Base-by-base conservation (phyloP, 306 rosid species). In the Fragaria vesca region DNA sequence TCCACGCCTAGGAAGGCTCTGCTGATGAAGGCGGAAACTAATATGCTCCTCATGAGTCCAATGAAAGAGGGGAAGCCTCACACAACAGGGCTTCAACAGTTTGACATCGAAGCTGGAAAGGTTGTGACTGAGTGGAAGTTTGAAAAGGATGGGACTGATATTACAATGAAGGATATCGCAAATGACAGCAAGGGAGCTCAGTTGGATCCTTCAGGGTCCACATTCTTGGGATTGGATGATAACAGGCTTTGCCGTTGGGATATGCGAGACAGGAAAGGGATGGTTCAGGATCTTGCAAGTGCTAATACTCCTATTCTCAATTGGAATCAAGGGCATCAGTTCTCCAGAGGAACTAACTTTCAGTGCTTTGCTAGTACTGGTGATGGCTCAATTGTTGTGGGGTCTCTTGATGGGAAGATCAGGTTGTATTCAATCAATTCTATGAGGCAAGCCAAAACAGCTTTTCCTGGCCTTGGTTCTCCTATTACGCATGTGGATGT, bases 211-310 rank as follows among this genome's bases (percentile, higher is more conserved):
- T 82, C 98, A 0, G 99, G 97, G 5, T 93, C 98, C 0, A 96
- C 99, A 58, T 96, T 96, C 66, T 82, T 96, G 66, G 99, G 99
- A 40, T 84, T 93, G 88, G 99, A 96, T 83, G 98, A 96, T 82
- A 96, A 91, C 77, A 84, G 99, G 86, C 98, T 96, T 70, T 96
- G 99, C 78, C 79, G 97, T 81, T 96, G 99, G 99, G 99, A 96
- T 85, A 96, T 96, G 99, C 91, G 99, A 48, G 99, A 96, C 62
- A 89, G 90, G 68, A 81, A 89, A 71, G 99, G 99, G 71, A 78
- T 96, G 78, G 98, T 96, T 85, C 99, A 96, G 89, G 78, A 92
- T 81, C 85, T 96, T 69, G 96, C 91, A 24, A 79, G 47, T 58
- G 74, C 96, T 20, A 83, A 73, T 62, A 66, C 83, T 16, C 98